Base-by-base conservation (phyloP, 2,329 filamentous ascomycete species). In the Xylaria sp. region DNA sequence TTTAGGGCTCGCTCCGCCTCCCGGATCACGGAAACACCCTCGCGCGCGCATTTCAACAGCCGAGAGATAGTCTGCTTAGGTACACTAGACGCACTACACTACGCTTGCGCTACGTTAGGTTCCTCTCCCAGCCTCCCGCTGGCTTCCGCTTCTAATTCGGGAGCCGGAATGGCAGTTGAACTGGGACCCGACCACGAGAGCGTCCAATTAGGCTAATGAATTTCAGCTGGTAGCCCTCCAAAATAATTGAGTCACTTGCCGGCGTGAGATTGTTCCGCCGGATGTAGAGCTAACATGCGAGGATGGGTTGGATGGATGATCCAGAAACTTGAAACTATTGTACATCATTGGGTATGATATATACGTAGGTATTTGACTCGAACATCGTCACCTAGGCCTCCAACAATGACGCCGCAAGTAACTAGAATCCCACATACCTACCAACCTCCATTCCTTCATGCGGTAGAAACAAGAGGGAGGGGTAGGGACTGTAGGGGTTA, bases 81-180 rank as follows among this genome's bases (percentile, higher is more conserved):
- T 51, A 19, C 59, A 30, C 36, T 14, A 32, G 34, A 36, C 6
- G 8, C 53, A 51, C 32, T 30, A 30, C 42, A 54, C 55, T 27
- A 27, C 24, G 24, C 24, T 27, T 27, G 24, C 24, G 24, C 24
- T 30, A 50, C 50, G 32, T 36, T 50, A 48, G 57, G 47, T 48
- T 57, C 48, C 58, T 36, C 55, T 65, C 32, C 61, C 65, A 65
- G 48, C 65, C 65, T 63, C 68, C 58, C 45, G 65, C 42, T 59
- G 61, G 65, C 48, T 63, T 65, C 65, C 61, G 65, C 68, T 65
- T 70, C 65, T 70, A 65, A 70, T 68, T 70, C 61, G 65, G 65
- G 57, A 65, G 54, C 54, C 68, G 58, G 65, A 61, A 63, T 55
- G 56, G 54, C 50, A 67, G 36, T 65, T 63, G 19, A 24, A 68